phyloP scores from a whole-genome alignment of 257 asterid species.

The Salvia hispanica region DNA sequence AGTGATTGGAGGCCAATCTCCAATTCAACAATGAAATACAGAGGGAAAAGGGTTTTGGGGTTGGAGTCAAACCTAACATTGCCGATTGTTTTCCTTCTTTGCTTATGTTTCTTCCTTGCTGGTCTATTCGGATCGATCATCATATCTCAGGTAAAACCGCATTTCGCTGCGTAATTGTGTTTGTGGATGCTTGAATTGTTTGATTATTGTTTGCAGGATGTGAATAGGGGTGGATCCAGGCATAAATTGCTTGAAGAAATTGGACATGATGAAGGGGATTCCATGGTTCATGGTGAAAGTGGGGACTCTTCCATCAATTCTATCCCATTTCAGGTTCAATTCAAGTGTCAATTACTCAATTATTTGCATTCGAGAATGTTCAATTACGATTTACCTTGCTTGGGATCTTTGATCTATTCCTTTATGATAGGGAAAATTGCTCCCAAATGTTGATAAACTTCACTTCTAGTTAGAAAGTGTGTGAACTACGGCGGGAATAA shows the following conservation, averaged over 20 bases:
- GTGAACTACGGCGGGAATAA: background rate
- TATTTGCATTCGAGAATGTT: no score
- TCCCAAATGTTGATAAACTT: background rate
- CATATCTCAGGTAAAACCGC: conserved; percentile 44
- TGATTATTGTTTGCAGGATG: conserved; percentile 38
- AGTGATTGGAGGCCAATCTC: conserved; percentile 20
- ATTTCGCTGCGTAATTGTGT: background rate
- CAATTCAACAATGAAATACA: conserved; percentile 37
- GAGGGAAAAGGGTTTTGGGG: conserved; percentile 42
- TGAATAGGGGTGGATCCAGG: conserved; percentile 34
- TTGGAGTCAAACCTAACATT: conserved; percentile 33
- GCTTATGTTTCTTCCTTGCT: conserved; percentile 56
- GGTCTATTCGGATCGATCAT: conserved; percentile 54
- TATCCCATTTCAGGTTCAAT: conserved; percentile 53
- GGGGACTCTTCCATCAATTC: conserved; percentile 43
- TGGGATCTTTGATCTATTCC: conserved; percentile 4
- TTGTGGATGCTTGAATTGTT: conserved; percentile 8
- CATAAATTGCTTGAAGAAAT: conserved; percentile 30
- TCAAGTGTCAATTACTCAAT: background rate
- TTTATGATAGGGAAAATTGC: background rate
- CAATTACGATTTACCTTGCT: no score
- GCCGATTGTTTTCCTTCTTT: conserved; percentile 44
- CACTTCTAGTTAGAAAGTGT: background rate
- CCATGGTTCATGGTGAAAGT: conserved; percentile 41
- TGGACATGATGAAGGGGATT: conserved; percentile 28